These are phyloP conservation scores for Pythium aristosporum DNA, from an alignment of 352 stramenopile genomes.

Conservation along the genomic window DNA sequence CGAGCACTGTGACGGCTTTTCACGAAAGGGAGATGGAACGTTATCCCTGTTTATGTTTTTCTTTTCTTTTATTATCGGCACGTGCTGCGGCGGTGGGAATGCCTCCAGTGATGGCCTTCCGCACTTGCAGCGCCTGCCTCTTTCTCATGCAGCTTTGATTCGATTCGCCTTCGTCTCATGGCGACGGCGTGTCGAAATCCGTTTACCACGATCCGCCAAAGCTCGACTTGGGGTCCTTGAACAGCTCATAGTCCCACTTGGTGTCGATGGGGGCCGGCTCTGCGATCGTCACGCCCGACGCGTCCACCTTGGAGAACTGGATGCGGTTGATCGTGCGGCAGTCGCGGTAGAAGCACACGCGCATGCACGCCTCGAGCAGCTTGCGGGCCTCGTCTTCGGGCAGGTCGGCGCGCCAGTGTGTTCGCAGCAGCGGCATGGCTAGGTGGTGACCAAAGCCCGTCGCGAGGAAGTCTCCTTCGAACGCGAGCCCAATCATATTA, in stretches of 20 bases:
- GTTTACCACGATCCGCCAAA: slow-evolving; percentile 89
- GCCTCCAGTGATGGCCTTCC: background rate
- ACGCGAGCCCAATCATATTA: slow-evolving; percentile 97
- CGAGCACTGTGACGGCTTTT: too few relatives aligned
- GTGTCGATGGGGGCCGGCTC: slow-evolving; percentile 96
- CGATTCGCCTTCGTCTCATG: background rate
- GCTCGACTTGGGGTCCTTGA: slow-evolving; percentile 88
- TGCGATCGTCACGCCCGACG: slow-evolving; percentile 85
- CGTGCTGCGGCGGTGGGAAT: background rate
- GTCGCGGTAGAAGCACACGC: slow-evolving; percentile 98
- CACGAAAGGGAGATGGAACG: background rate
- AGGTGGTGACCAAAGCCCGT: slow-evolving; percentile 98
- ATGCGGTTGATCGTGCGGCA: slow-evolving; percentile 98
- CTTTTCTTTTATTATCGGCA: background rate
- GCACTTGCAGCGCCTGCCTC: background rate
- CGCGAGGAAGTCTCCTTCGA: slow-evolving; percentile 96
- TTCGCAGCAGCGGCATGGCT: slow-evolving; percentile 95
- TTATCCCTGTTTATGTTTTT: background rate
- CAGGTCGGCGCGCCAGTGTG: slow-evolving; percentile 93
- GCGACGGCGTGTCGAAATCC: background rate
- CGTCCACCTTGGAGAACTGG: slow-evolving; percentile 95
- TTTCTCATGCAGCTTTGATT: background rate
- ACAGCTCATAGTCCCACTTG: slow-evolving; percentile 91
- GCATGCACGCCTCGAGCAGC: slow-evolving; percentile 97
- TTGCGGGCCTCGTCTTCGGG: slow-evolving; percentile 92